Percentiles rank a stretch among this genome's conserved stretches.
phyloP scores from a whole-genome alignment of 805 yeast species.

The Wickerhamiella alocasiicola region DNA sequence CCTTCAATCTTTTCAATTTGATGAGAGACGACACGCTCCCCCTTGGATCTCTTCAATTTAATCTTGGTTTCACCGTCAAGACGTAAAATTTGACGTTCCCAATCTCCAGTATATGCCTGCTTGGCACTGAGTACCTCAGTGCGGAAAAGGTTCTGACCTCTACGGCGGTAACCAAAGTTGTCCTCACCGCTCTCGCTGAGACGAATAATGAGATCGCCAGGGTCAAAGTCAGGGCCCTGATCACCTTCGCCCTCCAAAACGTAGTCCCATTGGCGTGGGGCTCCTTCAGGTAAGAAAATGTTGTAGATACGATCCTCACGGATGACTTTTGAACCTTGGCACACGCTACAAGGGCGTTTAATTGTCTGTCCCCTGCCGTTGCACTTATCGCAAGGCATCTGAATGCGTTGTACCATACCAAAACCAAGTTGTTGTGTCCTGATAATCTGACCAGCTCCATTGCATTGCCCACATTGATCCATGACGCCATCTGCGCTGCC shows the following conservation, averaged over 20 bases:
- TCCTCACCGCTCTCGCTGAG: slow-evolving; percentile 39
- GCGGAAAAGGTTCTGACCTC: slow-evolving; percentile 60
- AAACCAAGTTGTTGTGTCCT: slow-evolving; percentile 71
- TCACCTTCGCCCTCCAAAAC: slow-evolving; percentile 68
- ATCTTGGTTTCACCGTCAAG: slow-evolving; percentile 47
- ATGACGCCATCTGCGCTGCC: slow-evolving; percentile 73
- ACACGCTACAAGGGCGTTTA: slow-evolving; percentile 48
- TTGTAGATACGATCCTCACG: slow-evolving; percentile 44
- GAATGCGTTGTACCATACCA: slow-evolving; percentile 79
- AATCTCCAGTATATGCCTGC: slow-evolving; percentile 70
- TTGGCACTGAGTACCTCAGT: slow-evolving; percentile 61
- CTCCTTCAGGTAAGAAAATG: slow-evolving; percentile 59
- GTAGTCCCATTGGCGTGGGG: slow-evolving; percentile 45
- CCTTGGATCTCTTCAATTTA: slow-evolving; percentile 38
- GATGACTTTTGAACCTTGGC: slow-evolving; percentile 59
- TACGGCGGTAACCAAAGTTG: slow-evolving; percentile 77
- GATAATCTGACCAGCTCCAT: slow-evolving; percentile 59
- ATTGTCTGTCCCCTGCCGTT: slow-evolving; percentile 63
- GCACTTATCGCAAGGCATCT: slow-evolving; percentile 68
- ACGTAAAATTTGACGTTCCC: slow-evolving; percentile 57
- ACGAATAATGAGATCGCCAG: slow-evolving; percentile 67
- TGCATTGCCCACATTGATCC: slow-evolving; percentile 54
- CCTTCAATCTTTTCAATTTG: slow-evolving; percentile 60
- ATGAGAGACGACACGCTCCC: slow-evolving; percentile 47
- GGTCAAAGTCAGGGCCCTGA: slow-evolving; percentile 63